Base-by-base conservation (phyloP, 805 yeast genomes). In the Priceomyces haplophilus region DNA sequence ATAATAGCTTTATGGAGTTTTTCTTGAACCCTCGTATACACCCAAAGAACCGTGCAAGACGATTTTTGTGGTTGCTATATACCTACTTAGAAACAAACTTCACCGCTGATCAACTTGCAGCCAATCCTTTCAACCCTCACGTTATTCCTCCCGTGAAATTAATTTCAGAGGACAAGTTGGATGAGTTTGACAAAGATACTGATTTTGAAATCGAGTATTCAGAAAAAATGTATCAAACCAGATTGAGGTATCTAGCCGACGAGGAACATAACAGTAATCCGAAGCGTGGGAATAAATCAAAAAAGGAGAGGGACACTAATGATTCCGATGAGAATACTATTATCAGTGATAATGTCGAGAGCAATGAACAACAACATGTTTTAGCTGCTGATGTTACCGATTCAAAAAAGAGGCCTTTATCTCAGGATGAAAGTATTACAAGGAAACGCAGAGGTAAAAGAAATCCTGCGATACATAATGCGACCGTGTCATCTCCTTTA, bases 41-140 rank as follows among this genome's bases (percentile, higher is more conserved):
- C 42, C 86, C 96, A 3, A 59, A 58, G 19, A 80, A 80, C 44
- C 75, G 96, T 47, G 88, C 88, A 1, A 65, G 74, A 41, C 72
- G 93, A 30, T 82, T 91, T 49, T 61, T 91, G 46, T 91, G 97
- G 97, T 65, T 91, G 29, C 55, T 88, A 34, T 90, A 88, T 51
- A 76, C 87, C 1, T 87, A 84, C 54, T 66, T 85, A 49, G 97
- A 91, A 56, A 85, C 96, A 0, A 74, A 77, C 45, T 69, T 86
- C 48, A 59, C 74, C 1, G 66, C 72, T 1, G 80, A 73, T 20
- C 78, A 76, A 43, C 53, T 83, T 12, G 59, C 55, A 0, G 41
- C 47, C 4, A 83, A 83, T 51, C 90, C 90, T n/a, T 84, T 82
- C 58, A 72, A 78, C 20, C 58, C 71, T 7, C 44, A 48, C 33